These are phyloP conservation scores for Backusella macrospora DNA, from an alignment of 192 early-diverging fungal species.

Conservation along the genomic window DNA sequence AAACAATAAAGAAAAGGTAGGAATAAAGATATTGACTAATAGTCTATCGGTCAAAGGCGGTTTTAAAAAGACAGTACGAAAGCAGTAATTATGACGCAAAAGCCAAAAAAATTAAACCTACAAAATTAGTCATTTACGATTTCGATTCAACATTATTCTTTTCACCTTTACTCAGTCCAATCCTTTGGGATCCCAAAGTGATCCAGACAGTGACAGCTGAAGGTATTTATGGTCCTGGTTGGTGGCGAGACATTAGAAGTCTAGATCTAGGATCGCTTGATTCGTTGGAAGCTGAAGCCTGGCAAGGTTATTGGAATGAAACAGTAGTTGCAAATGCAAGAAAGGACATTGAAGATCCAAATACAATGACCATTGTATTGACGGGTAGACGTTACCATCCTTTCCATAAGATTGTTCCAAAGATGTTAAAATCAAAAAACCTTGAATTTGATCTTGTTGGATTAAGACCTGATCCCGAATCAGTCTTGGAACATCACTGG, in stretches of 20 bases:
- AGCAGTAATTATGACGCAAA: not conserved
- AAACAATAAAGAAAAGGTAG: not conserved
- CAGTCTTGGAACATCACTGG: not conserved
- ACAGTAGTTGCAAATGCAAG: conserved; percentile 25
- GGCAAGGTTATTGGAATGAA: conserved; percentile 43
- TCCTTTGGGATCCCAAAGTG: conserved; percentile 18
- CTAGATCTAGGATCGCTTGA: conserved; percentile 27
- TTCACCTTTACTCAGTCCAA: conserved; percentile 31
- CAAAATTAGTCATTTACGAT: conserved; percentile 32
- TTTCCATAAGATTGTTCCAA: conserved; percentile 20
- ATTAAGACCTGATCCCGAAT: conserved; percentile 39
- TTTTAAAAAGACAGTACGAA: conserved; percentile 21
- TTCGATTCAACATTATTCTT: conserved; percentile 41
- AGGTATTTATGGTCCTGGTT: conserved; percentile 33
- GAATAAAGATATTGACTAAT: too few relatives aligned
- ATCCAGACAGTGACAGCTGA: conserved; percentile 17
- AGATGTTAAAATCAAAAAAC: conserved; percentile 25
- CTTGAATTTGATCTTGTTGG: conserved; percentile 35
- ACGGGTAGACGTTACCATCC: conserved; percentile 41
- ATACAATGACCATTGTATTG: conserved; percentile 31
- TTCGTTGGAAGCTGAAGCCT: conserved; percentile 22
- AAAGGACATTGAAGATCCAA: conserved; percentile 21
- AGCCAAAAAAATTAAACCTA: not conserved
- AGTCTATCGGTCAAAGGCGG: not conserved
- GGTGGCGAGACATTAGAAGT: conserved; percentile 39